A percentile compares a stretch with the other conserved stretches of the same genome.
These are phyloP conservation scores for Aspergillus quadricinctus DNA, from an alignment of 2,329 filamentous ascomycete species.

Conservation along the genomic window DNA sequence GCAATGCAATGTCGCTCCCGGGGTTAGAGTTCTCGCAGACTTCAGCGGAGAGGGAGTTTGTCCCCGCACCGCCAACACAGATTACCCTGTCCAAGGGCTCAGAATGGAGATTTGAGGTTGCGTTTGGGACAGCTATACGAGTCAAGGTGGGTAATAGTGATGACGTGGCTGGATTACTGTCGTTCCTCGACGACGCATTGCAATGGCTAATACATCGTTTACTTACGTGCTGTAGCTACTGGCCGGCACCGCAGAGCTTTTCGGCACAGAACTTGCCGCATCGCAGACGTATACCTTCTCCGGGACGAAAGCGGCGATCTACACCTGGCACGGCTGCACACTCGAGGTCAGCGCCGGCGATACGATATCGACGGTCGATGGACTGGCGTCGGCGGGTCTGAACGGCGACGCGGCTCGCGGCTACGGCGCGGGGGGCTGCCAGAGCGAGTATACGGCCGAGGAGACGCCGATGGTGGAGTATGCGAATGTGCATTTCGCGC, in stretches of 20 bases:
- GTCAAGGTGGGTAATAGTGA: conserved; percentile 44
- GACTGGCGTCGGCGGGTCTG: conserved; percentile 21
- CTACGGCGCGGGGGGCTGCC: conserved; percentile 55
- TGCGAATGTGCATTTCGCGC: conserved; percentile 81
- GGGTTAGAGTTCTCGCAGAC: conserved; percentile 65
- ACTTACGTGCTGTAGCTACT: conserved; percentile 51
- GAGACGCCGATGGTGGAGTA: conserved; percentile 78
- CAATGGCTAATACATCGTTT: not conserved
- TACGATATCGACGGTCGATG: conserved; percentile 38
- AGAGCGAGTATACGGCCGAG: conserved; percentile 65
- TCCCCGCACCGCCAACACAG: conserved; percentile 38
- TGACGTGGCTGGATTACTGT: not conserved
- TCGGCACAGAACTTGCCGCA: conserved; percentile 86
- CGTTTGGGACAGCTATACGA: conserved; percentile 49
- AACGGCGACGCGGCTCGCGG: conserved; percentile 23
- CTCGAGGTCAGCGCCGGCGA: conserved; percentile 68
- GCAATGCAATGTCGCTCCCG: conserved; percentile 63
- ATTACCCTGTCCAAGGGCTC: conserved; percentile 59
- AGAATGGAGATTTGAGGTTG: conserved; percentile 77
- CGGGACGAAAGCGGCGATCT: conserved; percentile 79
- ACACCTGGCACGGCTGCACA: conserved; percentile 86
- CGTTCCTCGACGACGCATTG: not conserved
- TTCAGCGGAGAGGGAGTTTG: conserved; percentile 46
- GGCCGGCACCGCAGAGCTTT: conserved; percentile 82
- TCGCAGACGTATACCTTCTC: conserved; percentile 76